Conservation (phyloP, 805 yeast genomes). For the Ogataea minuta region DNA sequence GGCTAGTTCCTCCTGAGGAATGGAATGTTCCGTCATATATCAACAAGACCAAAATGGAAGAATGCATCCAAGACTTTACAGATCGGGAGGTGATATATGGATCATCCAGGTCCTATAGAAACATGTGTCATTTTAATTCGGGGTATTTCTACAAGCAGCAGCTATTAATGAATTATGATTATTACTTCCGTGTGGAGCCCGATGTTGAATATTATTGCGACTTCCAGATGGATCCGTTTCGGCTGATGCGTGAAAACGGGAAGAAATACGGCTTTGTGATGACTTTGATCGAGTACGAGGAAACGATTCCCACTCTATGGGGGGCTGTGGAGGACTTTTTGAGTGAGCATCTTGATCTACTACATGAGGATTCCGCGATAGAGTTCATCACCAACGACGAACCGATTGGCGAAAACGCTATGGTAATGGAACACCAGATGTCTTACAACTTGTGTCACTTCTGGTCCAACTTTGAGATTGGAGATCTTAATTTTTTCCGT, state of each 20-base stretch:
- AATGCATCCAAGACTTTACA: conserved; percentile 43
- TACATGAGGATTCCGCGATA: conserved; percentile 64
- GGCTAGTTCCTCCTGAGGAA: conserved; percentile 59
- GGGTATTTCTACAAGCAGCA: conserved; percentile 86
- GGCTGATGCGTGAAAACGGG: conserved; percentile 67
- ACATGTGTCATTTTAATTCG: conserved; percentile 94
- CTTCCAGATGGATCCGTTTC: conserved; percentile 83
- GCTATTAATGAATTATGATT: conserved; percentile 69
- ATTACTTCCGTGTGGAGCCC: conserved; percentile 96
- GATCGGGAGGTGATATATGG: conserved; percentile 61
- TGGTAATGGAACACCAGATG: conserved; percentile 41
- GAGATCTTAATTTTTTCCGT: conserved; percentile 66
- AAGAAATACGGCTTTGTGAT: conserved; percentile 89
- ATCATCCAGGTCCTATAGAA: conserved; percentile 65
- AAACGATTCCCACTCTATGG: conserved; percentile 88
- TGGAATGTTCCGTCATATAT: conserved; percentile 81
- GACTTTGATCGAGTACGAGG: conserved; percentile 74
- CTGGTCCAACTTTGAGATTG: conserved; percentile 87
- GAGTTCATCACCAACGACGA: conserved; percentile 55
- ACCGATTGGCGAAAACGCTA: conserved; percentile 44
- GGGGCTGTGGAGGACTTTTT: conserved; percentile 64
- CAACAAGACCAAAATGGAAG: conserved; percentile 53
- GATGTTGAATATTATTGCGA: conserved; percentile 87
- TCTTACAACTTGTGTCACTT: conserved; percentile 79
- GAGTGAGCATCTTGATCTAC: conserved; percentile 52